Base-by-base conservation (phyloP, 345 rosid species). In the Gossypium raimondii region DNA sequence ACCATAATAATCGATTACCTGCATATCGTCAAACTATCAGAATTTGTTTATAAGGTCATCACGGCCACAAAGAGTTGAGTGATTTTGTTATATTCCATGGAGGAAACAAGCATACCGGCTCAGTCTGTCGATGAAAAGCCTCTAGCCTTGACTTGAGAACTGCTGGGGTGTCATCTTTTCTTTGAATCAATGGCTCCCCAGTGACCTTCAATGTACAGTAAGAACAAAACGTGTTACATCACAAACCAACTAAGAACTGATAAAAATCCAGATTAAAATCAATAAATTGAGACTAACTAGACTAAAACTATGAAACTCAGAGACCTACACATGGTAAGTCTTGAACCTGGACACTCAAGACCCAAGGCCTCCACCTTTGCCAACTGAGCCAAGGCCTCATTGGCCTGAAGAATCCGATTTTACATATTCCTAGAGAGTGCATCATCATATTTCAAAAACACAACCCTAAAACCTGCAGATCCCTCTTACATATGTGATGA, bases 131-230 rank as follows among this genome's bases (percentile, higher is more conserved):
- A 80, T 91, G 95, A 76, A 90, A 93, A 73, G 92, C 89, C 72
- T 89, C 89, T 66, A 93, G 91, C 84, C 95, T 87, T 22, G 95
- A 90, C 87, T 84, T 87, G 58, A 91, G 91, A 73, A 91, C 93
- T 41, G 86, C 90, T 11, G 92, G 84, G 43, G 91, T 91, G 72
- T 93, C 98, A 83, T 93, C 98, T 81, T 91, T 93, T 25, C 95
- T 89, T 73, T 90, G 97, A 80, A 90, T 90, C 86, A 91, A 83
- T 63, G 93, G 89, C 76, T 93, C 95, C 75, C 98, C 92, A 4
- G 92, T 89, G 70, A 90, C 84, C 97, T 93, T 78, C 65, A 77
- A n/a, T 9, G 73, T 14, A 51, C 52, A 59, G 9, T n/a, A 10
- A 25, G 48, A 73, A 59, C 47, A 60, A 17, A 1, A 18, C 25